A percentile compares a stretch with the other conserved stretches of the same genome.
Evolutionary conservation across 2,329 filamentous ascomycete genomes (phyloP).

Genomic region (Paecilomyces dactylethromorphus): DNA sequence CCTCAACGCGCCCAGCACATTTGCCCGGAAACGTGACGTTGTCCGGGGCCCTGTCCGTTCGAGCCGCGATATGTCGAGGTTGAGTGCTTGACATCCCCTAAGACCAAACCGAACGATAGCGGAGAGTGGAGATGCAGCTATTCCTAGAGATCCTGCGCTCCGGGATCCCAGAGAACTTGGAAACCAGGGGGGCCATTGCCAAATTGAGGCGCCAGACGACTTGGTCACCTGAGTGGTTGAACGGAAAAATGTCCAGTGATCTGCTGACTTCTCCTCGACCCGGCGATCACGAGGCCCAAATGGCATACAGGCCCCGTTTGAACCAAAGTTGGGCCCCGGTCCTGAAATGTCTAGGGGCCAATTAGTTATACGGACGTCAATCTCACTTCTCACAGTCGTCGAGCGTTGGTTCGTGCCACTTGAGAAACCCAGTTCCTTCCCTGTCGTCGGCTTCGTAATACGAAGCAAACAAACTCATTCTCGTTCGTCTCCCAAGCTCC

Average conservation of each 20-base stretch:
- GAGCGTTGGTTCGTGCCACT: background rate
- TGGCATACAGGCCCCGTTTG: background rate
- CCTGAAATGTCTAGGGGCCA: background rate
- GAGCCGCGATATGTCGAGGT: background rate
- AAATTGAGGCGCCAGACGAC: background rate
- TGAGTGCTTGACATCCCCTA: background rate
- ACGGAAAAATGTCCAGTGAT: constrained; percentile 1
- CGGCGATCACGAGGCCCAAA: constrained; percentile 1
- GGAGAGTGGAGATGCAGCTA: background rate
- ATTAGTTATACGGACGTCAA: background rate
- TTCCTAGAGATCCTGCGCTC: background rate
- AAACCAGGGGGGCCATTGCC: background rate
- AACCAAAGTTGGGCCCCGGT: background rate
- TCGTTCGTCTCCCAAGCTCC: background rate
- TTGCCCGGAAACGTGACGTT: background rate
- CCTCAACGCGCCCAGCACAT: background rate
- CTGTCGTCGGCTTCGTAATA: background rate
- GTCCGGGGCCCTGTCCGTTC: background rate
- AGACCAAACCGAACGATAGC: background rate
- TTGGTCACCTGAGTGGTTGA: constrained; percentile 1
- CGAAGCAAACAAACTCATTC: background rate
- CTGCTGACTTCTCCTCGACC: background rate
- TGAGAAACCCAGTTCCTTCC: background rate
- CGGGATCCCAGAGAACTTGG: background rate
- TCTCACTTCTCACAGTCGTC: background rate